phyloP scores from a whole-genome alignment of 805 yeast genomes.

The Suhomyces prunicola region DNA sequence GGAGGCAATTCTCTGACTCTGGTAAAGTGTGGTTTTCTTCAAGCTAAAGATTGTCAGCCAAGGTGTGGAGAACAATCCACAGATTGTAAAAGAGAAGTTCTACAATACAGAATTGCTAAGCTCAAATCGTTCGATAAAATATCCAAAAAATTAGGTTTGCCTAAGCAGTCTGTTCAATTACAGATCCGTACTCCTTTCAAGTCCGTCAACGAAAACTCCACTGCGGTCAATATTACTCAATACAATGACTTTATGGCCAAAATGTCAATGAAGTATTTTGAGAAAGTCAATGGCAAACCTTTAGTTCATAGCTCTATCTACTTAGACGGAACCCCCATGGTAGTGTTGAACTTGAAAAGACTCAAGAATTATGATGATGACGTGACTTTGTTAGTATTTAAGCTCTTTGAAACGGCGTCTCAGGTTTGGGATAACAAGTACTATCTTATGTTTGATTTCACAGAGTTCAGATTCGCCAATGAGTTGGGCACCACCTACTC shows the following conservation, averaged over 20 bases:
- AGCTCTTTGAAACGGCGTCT: conserved; percentile 60
- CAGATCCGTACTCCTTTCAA: conserved; percentile 55
- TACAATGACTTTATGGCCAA: conserved; percentile 73
- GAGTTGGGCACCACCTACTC: conserved; percentile 28
- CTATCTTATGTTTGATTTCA: conserved; percentile 64
- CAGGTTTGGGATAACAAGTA: conserved; percentile 71
- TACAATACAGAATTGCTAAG: conserved; percentile 20
- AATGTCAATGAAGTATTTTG: conserved; percentile 53
- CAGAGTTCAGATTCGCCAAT: conserved; percentile 46
- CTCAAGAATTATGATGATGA: conserved; percentile 36
- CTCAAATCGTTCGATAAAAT: conserved; percentile 46
- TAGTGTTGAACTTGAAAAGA: conserved; percentile 48
- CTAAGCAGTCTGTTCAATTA: conserved; percentile 51
- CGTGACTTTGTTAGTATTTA: conserved; percentile 52
- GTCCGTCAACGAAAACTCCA: conserved; percentile 34
- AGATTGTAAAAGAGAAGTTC: conserved; percentile 4
- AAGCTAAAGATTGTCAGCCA: not conserved
- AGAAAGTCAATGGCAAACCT: conserved; percentile 38
- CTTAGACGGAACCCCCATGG: conserved; percentile 68
- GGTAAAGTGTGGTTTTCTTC: not conserved
- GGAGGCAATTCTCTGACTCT: not conserved
- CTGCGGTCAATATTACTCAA: conserved; percentile 38
- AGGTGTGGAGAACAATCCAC: not conserved
- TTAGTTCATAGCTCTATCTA: conserved; percentile 64
- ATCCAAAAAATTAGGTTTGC: conserved; percentile 54